Evolutionary conservation across 306 rosid genomes (phyloP), one percentile per base, ranked within the genome.

Genomic region (Malus sylvestris): DNA sequence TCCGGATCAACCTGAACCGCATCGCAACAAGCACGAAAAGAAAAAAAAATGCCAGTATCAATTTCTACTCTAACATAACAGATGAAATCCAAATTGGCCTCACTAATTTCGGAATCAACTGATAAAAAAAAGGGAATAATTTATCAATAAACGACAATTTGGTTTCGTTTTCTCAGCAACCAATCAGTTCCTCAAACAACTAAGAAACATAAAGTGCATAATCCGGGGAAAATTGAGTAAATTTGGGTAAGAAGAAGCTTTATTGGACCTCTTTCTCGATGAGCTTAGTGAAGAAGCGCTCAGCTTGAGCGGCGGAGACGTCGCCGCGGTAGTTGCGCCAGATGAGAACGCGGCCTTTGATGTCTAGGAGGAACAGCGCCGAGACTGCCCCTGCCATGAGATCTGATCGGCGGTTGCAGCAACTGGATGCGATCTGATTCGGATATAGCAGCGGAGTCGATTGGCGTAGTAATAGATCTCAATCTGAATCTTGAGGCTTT

Each of bases 321-420:
- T 96, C 99, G 80, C 99, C 99, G 18, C 99, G 99, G 79, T 90
- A 96, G 77, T 96, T 98, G 70, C 99, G 99, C 96, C 96, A 96
- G 82, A 96, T 91, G 81, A 96, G 96, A 81, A 96, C 97, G 83
- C 98, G 99, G 83, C 99, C 99, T 86, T 96, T 96, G 91, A 96
- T 92, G 86, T 96, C 99, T 38, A 96, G 91, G 27, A 96, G 93
- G 90, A 96, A 96, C 68, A 96, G 91, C 84, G 98, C 98, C 77
- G 99, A 96, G 75, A 87, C 97, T 59, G 99, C 99, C 79, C 99
- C 99, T 64, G 99, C 83, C 99, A 96, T 96, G 45, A 32, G 81
- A 83, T 82, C 86, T 29, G 88, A 85, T 78, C 76, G 81, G 84
- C 55, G 59, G 82, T 42, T 52, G 38, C 67, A 38, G 78, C 78